Evolutionary conservation across 768 basidiomycete genomes (phyloP), one percentile per base, ranked within the genome.

Genomic region (Rhizopogon rudus): DNA sequence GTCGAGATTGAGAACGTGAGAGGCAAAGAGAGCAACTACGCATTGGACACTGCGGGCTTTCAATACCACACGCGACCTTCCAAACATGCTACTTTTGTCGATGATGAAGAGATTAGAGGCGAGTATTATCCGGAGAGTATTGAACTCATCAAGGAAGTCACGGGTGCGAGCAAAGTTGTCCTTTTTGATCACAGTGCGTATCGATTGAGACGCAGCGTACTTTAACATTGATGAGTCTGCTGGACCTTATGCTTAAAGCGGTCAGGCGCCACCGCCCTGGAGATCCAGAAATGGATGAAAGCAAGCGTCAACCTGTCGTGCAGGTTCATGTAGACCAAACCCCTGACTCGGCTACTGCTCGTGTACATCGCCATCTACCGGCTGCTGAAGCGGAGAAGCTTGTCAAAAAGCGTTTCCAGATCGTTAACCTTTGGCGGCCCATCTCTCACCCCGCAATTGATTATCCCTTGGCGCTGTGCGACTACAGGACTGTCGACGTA

Each of bases 51-150:
- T 1, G 66, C 77, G 3, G 81, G 82, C 3, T 86, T 82, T 67
- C 77, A 79, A 60, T 81, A 69, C 58, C 71, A 58, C 54, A 60
- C 31, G 28, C 44, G 63, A 33, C 63, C 79, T 0, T 67, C 81
- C 0, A 74, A 77, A 57, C 76, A 79, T 60, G 77, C 68, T 6
- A 57, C 72, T 0, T 86, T 87, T 66, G 55, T 56, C 0, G 71
- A 79, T 56, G 81, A 84, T 41, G 77, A 74, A 9, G 77, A 77
- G n/a, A 77, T 87, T 37, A 60, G 73, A 61, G 60, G 58, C 43
- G 80, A 79, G 49, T 87, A 88, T 63, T 87, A 86, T 60, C 76
- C 78, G 0, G 86, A 87, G 67, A 80, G 79, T 60, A 70, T 75
- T 16, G 79, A 80, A 62, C 70, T 85, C 42, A 65, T 86, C 42